These are phyloP conservation scores for Gentiana straminea DNA, from an alignment of 257 asterid genomes.

Conservation along the genomic window DNA sequence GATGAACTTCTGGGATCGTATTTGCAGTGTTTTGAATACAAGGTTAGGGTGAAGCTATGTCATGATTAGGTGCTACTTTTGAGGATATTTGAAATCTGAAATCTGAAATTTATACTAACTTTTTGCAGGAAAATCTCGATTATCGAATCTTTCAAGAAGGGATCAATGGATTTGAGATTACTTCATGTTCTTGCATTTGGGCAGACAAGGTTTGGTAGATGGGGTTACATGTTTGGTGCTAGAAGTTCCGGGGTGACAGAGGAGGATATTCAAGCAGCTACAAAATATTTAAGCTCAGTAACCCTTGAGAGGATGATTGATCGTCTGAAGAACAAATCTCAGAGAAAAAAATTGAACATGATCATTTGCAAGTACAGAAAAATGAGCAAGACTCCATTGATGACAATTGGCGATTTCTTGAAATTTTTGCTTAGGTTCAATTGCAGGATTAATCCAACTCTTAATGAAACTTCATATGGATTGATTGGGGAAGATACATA, in stretches of 20 bases:
- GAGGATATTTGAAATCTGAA: background rate
- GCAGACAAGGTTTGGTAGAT: constrained; percentile 45
- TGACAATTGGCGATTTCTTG: constrained; percentile 47
- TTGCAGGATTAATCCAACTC: constrained; percentile 13
- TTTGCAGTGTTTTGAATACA: constrained; percentile 45
- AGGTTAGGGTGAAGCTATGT: constrained; percentile 28
- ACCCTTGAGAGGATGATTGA: constrained; percentile 31
- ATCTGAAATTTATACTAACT: background rate
- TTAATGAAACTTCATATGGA: background rate
- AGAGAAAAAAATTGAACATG: constrained; percentile 25
- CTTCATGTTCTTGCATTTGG: constrained; percentile 43
- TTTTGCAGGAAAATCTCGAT: constrained; percentile 52
- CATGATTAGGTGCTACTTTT: background rate
- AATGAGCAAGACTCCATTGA: constrained; percentile 31
- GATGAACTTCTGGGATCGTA: constrained; percentile 73
- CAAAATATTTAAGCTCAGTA: constrained; percentile 32
- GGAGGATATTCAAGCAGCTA: constrained; percentile 24
- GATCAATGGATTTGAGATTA: constrained; percentile 37
- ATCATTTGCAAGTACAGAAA: constrained; percentile 34
- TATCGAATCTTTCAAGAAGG: constrained; percentile 24
- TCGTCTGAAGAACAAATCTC: constrained; percentile 25
- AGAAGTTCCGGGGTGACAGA: constrained; percentile 36
- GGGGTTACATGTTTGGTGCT: constrained; percentile 51
- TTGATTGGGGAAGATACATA: background rate
- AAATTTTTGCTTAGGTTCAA: constrained; percentile 37